A percentile compares a stretch with the other conserved stretches of the same genome.
phyloP scores from a whole-genome alignment of 805 yeast genomes.

The Candida silvatica region DNA sequence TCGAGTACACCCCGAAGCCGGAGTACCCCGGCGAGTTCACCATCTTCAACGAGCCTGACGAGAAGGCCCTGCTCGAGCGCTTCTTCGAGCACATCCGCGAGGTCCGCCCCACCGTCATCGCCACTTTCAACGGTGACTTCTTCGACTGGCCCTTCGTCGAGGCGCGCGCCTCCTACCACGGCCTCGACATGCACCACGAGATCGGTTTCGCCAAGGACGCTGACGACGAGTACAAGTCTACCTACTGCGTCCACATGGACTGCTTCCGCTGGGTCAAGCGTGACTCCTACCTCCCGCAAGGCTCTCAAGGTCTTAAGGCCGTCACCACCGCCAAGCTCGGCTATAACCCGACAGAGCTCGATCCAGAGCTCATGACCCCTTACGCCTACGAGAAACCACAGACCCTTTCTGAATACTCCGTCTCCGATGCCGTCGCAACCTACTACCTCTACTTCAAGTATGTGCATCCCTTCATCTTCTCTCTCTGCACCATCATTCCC shows the following conservation, averaged over 20 bases:
- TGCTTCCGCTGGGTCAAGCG: constrained; percentile 97
- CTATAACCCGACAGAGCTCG: constrained; percentile 91
- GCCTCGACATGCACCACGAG: constrained; percentile 80
- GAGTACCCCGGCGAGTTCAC: constrained; percentile 89
- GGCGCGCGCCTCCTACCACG: constrained; percentile 76
- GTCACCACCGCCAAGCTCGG: constrained; percentile 95
- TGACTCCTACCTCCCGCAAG: constrained; percentile 96
- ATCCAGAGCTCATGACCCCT: constrained; percentile 97
- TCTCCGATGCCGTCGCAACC: constrained; percentile 98
- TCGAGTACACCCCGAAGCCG: constrained; percentile 95
- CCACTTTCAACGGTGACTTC: constrained; percentile 96
- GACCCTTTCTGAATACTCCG: constrained; percentile 88
- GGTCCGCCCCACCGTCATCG: constrained; percentile 89
- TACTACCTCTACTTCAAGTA: constrained; percentile 93
- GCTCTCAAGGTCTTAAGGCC: constrained; percentile 96
- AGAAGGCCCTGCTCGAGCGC: constrained; percentile 58
- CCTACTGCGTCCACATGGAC: constrained; percentile 94
- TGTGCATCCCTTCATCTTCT: constrained; percentile 94
- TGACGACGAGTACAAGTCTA: constrained; percentile 89
- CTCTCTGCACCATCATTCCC: constrained; percentile 92
- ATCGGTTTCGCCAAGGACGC: constrained; percentile 87
- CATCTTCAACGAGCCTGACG: constrained; percentile 84
- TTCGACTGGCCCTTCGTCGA: constrained; percentile 99
- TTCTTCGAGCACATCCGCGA: constrained; percentile 91
- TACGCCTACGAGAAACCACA: constrained; percentile 95